A percentile compares a stretch with the other conserved stretches of the same genome.
phyloP scores from a whole-genome alignment of 352 stramenopile genomes.

The Pythium phragmitis region DNA sequence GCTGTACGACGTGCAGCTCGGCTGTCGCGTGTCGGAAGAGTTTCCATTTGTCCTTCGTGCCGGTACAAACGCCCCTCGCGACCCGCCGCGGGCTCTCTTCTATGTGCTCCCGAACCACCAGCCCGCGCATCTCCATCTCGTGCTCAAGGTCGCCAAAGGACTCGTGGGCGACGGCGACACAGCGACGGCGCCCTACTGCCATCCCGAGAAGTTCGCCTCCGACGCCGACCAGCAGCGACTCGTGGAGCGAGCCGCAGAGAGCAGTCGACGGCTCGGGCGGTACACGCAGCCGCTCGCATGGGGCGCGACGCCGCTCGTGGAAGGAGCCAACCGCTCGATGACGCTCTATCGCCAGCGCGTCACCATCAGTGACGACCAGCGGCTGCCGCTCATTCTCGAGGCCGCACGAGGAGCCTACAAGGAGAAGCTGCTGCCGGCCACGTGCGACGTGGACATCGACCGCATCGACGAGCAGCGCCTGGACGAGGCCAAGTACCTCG shows the following conservation, averaged over 20 bases:
- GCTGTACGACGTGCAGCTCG: slow-evolving; percentile 59
- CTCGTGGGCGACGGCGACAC: slow-evolving; percentile 53
- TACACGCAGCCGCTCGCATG: slow-evolving; percentile 64
- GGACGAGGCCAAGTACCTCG: slow-evolving; percentile 39
- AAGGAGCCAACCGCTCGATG: slow-evolving; percentile 48
- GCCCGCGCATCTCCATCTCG: slow-evolving; percentile 48
- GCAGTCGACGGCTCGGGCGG: slow-evolving; percentile 40
- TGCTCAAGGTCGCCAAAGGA: slow-evolving; percentile 71
- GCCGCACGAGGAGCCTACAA: slow-evolving; percentile 52
- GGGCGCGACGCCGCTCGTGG: slow-evolving; percentile 47
- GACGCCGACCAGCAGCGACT: slow-evolving; percentile 58
- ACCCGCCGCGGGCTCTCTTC: slow-evolving; percentile 37
- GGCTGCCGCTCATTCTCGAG: slow-evolving; percentile 52
- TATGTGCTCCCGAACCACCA: slow-evolving; percentile 56
- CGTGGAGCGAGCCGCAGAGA: slow-evolving; percentile 48
- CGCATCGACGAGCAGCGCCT: slow-evolving; percentile 43
- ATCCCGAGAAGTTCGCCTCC: slow-evolving; percentile 51
- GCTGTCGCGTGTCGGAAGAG: slow-evolving; percentile 61
- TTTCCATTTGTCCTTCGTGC: slow-evolving; percentile 52
- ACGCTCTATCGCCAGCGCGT: slow-evolving; percentile 60
- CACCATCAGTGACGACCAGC: slow-evolving; percentile 59
- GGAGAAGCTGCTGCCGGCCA: slow-evolving; percentile 50
- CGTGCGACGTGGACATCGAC: slow-evolving; percentile 64
- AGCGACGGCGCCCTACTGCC: slow-evolving; percentile 56
- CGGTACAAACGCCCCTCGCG: not conserved